Conservation (phyloP, 1,139 yeast species). For the Yamadazyma pseudoaaseri region DNA sequence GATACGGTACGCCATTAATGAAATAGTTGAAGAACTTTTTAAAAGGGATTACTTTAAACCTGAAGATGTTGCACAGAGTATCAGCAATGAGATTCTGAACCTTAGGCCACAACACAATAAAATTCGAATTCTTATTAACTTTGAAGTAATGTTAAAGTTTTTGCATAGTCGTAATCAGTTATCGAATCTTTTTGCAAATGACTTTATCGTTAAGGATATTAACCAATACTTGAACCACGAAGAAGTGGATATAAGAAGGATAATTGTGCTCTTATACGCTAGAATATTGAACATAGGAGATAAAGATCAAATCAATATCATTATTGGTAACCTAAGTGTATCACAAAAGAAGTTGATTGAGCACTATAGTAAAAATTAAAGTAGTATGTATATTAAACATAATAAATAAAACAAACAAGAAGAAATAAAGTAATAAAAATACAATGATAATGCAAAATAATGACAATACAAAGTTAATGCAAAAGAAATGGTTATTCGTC, state of each 20-base stretch:
- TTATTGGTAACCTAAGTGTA: slow-evolving; percentile 1
- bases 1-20: slow-evolving; percentile 25
- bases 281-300: slow-evolving; percentile 17
- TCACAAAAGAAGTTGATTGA: slow-evolving; percentile 16
- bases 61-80: neutral
- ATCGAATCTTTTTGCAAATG: too few species aligned
- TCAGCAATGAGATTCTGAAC: neutral
- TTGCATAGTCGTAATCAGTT: too few species aligned
- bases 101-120: neutral
- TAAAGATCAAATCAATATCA: neutral
- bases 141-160: slow-evolving; percentile 5
- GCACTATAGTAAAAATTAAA: slow-evolving; percentile 10
- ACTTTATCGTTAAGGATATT: neutral
- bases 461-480: neutral
- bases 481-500: neutral
- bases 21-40: slow-evolving; percentile 32
- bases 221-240: slow-evolving; percentile 15
- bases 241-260: slow-evolving; percentile 40
- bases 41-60: slow-evolving; percentile 14
- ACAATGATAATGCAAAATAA: slow-evolving; percentile 1
- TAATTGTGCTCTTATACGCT: slow-evolving; percentile 43
- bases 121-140: slow-evolving; percentile 3
- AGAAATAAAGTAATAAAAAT: slow-evolving; percentile 4
- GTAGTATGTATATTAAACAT: slow-evolving; percentile 3
- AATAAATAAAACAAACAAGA: slow-evolving; percentile 5